A percentile compares a stretch with the other conserved stretches of the same genome.
These are phyloP conservation scores for Flaveria bidentis DNA, from an alignment of 129 eudicot genomes.

Conservation along the genomic window DNA sequence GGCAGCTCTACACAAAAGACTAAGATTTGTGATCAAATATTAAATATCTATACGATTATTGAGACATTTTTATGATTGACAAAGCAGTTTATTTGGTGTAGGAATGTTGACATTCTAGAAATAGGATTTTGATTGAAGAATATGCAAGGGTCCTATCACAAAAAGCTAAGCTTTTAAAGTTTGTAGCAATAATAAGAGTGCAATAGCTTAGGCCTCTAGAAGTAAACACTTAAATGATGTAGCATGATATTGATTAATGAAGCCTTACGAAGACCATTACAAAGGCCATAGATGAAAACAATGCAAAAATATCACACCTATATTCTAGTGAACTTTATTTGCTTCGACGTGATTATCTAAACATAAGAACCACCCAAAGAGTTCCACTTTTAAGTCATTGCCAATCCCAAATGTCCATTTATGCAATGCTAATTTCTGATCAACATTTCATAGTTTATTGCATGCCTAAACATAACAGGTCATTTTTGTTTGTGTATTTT, in stretches of 20 bases:
- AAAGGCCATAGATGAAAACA: neutral
- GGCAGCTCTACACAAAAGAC: conserved; percentile 53
- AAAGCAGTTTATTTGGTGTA: neutral
- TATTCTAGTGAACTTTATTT: no score
- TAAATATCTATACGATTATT: neutral
- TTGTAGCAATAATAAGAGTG: neutral
- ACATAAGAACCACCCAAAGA: no score
- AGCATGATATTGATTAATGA: no score
- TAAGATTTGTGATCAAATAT: conserved; percentile 10
- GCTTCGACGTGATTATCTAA: no score
- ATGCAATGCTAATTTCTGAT: no score
- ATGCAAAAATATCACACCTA: neutral
- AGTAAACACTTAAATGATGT: no score
- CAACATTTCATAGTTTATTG: no score
- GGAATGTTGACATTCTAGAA: conserved; percentile 5
- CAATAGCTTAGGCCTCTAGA: neutral
- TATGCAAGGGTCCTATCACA: neutral
- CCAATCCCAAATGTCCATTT: no score
- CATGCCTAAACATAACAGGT: no score
- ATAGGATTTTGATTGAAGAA: neutral
- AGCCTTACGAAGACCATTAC: no score
- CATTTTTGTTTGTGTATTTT: no score
- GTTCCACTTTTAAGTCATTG: no score
- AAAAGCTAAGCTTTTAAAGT: neutral
- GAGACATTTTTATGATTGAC: neutral